Conservation (phyloP, 768 basidiomycete species). For the Kwoniella dendrophila region DNA sequence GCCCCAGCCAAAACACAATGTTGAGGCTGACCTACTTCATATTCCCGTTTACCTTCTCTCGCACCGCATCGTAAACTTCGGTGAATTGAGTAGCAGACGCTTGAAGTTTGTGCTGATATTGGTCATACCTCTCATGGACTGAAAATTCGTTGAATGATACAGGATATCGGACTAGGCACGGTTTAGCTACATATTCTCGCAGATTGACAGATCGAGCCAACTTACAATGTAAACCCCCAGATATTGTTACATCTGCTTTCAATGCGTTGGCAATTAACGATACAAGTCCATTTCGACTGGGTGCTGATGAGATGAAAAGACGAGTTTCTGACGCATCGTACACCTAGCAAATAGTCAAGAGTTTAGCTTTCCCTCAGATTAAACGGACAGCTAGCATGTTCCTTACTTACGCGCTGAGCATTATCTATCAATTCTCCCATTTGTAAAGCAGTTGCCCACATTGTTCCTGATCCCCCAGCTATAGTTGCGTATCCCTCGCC, state of each 20-base stretch:
- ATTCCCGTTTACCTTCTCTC: conserved; percentile 82
- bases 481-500: conserved; percentile 93
- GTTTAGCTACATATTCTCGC: not conserved
- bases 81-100: conserved; percentile 79
- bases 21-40: conserved; percentile 63
- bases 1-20: conserved; percentile 2
- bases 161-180: conserved; percentile 73
- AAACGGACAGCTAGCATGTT: not conserved
- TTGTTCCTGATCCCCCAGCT: conserved; percentile 94
- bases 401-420: conserved; percentile 73
- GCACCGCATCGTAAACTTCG: conserved; percentile 93
- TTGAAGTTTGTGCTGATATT: conserved; percentile 76
- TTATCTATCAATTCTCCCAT: conserved; percentile 98
- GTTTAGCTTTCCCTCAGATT: not conserved
- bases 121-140: conserved; percentile 84
- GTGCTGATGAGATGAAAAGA: conserved; percentile 86
- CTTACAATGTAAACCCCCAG: conserved; percentile 82
- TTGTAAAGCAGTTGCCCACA: conserved; percentile 98
- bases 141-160: conserved; percentile 96
- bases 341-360: conserved; percentile 44
- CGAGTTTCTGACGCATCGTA: conserved; percentile 92
- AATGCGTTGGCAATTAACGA: conserved; percentile 84
- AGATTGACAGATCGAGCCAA: not conserved
- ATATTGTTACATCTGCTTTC: conserved; percentile 92
- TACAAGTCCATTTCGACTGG: conserved; percentile 89